phyloP scores from a whole-genome alignment of 2,329 filamentous ascomycete species.

The Trichocomaceae sp. region DNA sequence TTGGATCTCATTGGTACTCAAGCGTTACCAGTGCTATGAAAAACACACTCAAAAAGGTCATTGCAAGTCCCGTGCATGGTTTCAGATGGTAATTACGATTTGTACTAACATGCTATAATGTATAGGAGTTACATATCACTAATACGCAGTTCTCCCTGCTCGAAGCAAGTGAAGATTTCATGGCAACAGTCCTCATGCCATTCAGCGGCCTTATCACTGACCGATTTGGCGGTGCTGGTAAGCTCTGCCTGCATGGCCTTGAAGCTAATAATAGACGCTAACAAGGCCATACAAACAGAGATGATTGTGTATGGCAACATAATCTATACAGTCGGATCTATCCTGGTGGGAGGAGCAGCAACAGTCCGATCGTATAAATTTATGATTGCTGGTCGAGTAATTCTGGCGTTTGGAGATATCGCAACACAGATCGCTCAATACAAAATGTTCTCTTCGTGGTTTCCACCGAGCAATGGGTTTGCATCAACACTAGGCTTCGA shows the following conservation, averaged over 20 bases:
- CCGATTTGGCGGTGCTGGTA: slow-evolving; percentile 51
- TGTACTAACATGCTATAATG: neutral
- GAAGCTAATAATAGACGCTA: no score
- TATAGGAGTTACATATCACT: slow-evolving; percentile 48
- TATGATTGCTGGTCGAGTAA: slow-evolving; percentile 53
- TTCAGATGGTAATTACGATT: no score
- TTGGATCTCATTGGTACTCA: slow-evolving; percentile 55
- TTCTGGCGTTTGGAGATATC: slow-evolving; percentile 56
- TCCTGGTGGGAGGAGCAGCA: slow-evolving; percentile 53
- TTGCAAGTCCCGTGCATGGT: neutral
- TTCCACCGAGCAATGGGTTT: slow-evolving; percentile 55
- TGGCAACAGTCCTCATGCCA: slow-evolving; percentile 52
- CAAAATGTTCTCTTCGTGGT: slow-evolving; percentile 61
- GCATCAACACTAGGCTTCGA: slow-evolving; percentile 57
- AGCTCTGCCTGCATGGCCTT: slow-evolving; percentile 2
- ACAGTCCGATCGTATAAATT: slow-evolving; percentile 52
- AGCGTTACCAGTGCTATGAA: slow-evolving; percentile 58
- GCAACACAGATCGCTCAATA: slow-evolving; percentile 60
- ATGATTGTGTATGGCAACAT: slow-evolving; percentile 57
- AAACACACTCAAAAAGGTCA: slow-evolving; percentile 52
- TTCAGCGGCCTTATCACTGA: slow-evolving; percentile 52
- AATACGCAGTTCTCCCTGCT: slow-evolving; percentile 55
- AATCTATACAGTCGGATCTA: slow-evolving; percentile 53
- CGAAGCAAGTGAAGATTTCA: slow-evolving; percentile 57
- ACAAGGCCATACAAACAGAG: slow-evolving; percentile 20